Percentiles rank a stretch among this genome's conserved stretches.
These are phyloP conservation scores for Mortierella sp. DNA, from an alignment of 371 early-diverging fungal genomes.

Conservation along the genomic window DNA sequence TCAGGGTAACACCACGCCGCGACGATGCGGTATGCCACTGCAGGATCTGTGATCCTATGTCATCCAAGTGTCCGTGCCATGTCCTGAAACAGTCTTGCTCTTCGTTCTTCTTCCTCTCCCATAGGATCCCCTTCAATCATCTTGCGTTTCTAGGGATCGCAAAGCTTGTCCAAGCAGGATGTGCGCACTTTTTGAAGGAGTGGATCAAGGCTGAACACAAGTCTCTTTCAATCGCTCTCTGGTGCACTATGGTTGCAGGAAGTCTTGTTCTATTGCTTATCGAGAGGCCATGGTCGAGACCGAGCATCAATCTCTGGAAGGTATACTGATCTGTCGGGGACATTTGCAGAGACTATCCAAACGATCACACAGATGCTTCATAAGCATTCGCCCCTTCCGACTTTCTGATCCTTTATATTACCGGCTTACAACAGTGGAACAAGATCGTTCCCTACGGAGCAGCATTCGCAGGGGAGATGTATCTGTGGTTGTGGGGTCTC, in stretches of 20 bases:
- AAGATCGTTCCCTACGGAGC: constrained; percentile 38
- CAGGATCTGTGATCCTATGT: no score
- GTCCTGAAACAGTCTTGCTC: neutral
- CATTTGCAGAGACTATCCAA: no score
- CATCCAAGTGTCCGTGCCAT: no score
- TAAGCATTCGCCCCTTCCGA: neutral
- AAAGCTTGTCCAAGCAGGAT: constrained; percentile 42
- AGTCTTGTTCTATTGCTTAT: constrained; percentile 19
- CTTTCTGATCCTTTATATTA: no score
- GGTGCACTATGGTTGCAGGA: constrained; percentile 30
- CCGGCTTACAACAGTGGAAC: constrained; percentile 31
- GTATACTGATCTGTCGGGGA: constrained; percentile 9
- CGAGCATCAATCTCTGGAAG: constrained; percentile 32
- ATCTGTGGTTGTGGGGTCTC: constrained; percentile 46
- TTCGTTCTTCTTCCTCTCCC: neutral
- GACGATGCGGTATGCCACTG: no score
- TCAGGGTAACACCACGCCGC: constrained; percentile 21
- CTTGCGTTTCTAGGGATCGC: constrained; percentile 51
- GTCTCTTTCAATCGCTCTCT: constrained; percentile 26
- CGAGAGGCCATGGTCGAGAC: constrained; percentile 45
- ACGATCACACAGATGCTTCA: neutral
- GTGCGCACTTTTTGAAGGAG: constrained; percentile 47
- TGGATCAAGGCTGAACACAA: constrained; percentile 44
- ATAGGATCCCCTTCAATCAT: constrained; percentile 52
- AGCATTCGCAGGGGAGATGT: constrained; percentile 46